Evolutionary conservation across 2,329 filamentous ascomycete genomes (phyloP).

Genomic region (Aspergillus latus): DNA sequence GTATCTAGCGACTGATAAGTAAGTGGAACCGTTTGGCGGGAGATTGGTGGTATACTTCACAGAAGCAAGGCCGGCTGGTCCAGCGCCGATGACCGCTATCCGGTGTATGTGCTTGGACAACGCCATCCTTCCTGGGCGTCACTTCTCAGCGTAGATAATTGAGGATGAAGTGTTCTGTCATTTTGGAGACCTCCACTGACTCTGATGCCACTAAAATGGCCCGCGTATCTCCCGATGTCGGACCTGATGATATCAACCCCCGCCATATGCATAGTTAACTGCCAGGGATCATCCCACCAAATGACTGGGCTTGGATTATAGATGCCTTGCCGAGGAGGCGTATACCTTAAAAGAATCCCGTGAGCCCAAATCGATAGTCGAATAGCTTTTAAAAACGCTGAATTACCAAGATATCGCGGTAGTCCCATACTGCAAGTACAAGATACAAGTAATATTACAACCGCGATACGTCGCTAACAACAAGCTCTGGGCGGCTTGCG

Average conservation of each 20-base stretch:
- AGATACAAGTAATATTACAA: slow-evolving; percentile 19
- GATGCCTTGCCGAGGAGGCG: not conserved
- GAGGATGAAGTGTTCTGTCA: not conserved
- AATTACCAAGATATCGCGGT: too few species aligned
- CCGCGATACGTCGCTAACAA: slow-evolving; percentile 8
- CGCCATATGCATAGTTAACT: not conserved
- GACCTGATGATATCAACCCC: not conserved
- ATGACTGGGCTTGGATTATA: not conserved
- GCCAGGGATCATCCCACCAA: not conserved
- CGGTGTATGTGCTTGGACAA: slow-evolving; percentile 28
- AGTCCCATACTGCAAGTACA: too few species aligned
- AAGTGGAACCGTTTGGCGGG: not conserved
- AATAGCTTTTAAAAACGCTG: too few species aligned
- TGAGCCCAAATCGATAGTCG: too few species aligned
- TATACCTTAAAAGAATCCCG: too few species aligned
- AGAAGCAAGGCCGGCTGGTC: slow-evolving; percentile 73
- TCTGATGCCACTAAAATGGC: slow-evolving; percentile 1
- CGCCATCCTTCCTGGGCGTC: slow-evolving; percentile 19
- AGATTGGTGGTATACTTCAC: slow-evolving; percentile 58
- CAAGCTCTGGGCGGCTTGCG: slow-evolving; percentile 1
- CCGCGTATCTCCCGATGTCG: slow-evolving; percentile 2
- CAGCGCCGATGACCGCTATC: slow-evolving; percentile 79
- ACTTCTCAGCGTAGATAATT: not conserved
- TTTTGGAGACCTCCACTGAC: not conserved
- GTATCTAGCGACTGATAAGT: slow-evolving; percentile 53